Conservation (phyloP, 345 rosid species). For the Sapria himalayana region DNA sequence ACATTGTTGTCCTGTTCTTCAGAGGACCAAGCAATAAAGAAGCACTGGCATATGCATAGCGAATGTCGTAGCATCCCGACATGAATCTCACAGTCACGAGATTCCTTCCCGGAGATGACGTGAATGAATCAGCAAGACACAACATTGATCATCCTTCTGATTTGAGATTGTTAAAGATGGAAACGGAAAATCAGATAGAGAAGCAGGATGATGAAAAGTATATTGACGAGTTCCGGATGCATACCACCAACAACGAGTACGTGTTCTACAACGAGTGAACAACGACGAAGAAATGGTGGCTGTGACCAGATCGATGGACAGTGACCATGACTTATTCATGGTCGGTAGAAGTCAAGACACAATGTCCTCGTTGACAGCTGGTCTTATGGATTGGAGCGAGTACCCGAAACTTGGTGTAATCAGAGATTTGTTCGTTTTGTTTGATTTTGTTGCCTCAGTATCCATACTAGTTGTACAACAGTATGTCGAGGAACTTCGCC, state of each 20-base stretch:
- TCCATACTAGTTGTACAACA: slow-evolving; percentile 89
- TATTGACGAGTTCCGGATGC: slow-evolving; percentile 29
- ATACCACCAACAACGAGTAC: slow-evolving; percentile 21
- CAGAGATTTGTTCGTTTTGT: slow-evolving; percentile 79
- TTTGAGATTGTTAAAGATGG: slow-evolving; percentile 8
- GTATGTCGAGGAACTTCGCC: slow-evolving; percentile 24
- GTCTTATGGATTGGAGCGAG: slow-evolving; percentile 97
- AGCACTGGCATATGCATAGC: slow-evolving; percentile 57
- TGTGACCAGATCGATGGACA: slow-evolving; percentile 46
- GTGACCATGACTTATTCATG: slow-evolving; percentile 49
- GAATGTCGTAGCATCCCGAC: slow-evolving; percentile 64
- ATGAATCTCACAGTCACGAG: slow-evolving; percentile 36
- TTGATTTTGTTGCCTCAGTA: slow-evolving; percentile 60
- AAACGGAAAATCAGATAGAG: slow-evolving; percentile 16
- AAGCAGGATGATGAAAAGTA: slow-evolving; percentile 36
- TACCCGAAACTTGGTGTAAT: slow-evolving; percentile 94
- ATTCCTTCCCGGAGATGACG: slow-evolving; percentile 30
- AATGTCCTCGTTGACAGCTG: slow-evolving; percentile 52
- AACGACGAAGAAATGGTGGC: slow-evolving; percentile 82
- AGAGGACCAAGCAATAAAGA: slow-evolving; percentile 85
- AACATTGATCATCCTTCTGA: slow-evolving; percentile 2
- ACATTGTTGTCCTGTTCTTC: slow-evolving; percentile 49
- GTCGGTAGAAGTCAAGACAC: slow-evolving; percentile 84
- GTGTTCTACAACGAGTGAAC: slow-evolving; percentile 29
- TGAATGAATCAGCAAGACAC: slow-evolving; percentile 3